These are phyloP conservation scores for Beverwykella pulmonaria DNA, from an alignment of 495 filamentous ascomycete genomes.

Conservation along the genomic window DNA sequence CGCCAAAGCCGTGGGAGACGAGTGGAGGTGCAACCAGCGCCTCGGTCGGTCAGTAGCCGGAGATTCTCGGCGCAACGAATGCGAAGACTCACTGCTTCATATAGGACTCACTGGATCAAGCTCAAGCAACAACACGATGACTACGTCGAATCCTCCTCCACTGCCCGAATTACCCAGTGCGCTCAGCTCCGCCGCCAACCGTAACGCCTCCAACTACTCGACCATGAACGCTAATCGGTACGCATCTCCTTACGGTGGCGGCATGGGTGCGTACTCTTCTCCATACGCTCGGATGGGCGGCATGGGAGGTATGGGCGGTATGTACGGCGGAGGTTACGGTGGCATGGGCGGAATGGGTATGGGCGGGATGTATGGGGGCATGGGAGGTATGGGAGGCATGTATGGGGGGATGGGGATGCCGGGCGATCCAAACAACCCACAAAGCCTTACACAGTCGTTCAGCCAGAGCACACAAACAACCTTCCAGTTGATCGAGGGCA, in stretches of 20 bases:
- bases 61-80: background rate
- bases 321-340: slow-evolving; percentile 41
- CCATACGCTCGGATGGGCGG: slow-evolving; percentile 68
- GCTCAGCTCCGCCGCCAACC: slow-evolving; percentile 75
- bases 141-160: slow-evolving; percentile 61
- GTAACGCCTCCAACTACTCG: slow-evolving; percentile 80
- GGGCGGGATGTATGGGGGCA: slow-evolving; percentile 49
- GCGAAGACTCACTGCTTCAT: slow-evolving; percentile 1
- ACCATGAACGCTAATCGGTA: slow-evolving; percentile 69
- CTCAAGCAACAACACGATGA: slow-evolving; percentile 51
- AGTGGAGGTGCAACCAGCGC: slow-evolving; percentile 59
- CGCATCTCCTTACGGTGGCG: slow-evolving; percentile 49
- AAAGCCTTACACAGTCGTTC: slow-evolving; percentile 88
- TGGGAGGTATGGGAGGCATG: slow-evolving; percentile 47
- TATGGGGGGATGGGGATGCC: slow-evolving; percentile 44
- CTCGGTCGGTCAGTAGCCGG: slow-evolving; percentile 45
- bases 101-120: slow-evolving; percentile 40
- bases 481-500: slow-evolving; percentile 97
- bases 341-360: slow-evolving; percentile 39
- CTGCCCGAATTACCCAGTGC: slow-evolving; percentile 79
- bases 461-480: slow-evolving; percentile 92
- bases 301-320: slow-evolving; percentile 27
- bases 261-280: slow-evolving; percentile 58
- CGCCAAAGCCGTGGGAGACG: slow-evolving; percentile 95
- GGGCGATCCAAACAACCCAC: slow-evolving; percentile 83